Evolutionary conservation across 2,329 filamentous ascomycete genomes (phyloP), one percentile per base, ranked within the genome.

Genomic region (Talaromyces pinophilus): DNA sequence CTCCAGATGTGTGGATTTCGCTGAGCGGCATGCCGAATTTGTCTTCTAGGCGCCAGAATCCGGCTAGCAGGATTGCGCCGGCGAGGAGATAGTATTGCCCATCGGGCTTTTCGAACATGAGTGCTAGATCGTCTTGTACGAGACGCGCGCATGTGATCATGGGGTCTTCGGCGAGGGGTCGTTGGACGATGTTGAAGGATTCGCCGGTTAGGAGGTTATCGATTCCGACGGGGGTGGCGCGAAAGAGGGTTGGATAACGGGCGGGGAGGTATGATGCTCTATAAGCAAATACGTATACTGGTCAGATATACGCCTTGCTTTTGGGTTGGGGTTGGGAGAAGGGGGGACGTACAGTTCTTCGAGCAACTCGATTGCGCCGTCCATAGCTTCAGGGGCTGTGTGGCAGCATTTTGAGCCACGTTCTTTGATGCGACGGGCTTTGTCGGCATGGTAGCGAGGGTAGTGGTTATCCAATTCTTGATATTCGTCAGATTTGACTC

Each of bases 1-100:
- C 83, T 55, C 90, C 92, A 0, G 86, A 88, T 0, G 88, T 92
- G 78, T 96, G 92, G 71, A 96, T 93, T 65, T 93, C 88, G 0
- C 87, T 88, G 6, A 96, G 80, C 1, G 85, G 83, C 91, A 95
- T 93, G 28, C 90, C 90, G 73, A 89, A 87, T 78, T 96, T 96
- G 74, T 96, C 92, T 65, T 87, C 82, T 0, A 96, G 82, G 2
- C 91, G 86, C 92, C 92, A 96, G 82, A 96, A 96, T 0, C 92
- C 92, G 0, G 92, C 85, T 0, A 96, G 83, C 2, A 95, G 82
- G 66, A 95, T 88, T 0, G 89, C 85, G 0, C 91, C 92, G 0
- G 91, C 90, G 1, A 93, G 85, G 0, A 96, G 85, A 75, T 93
- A 92, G 80, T 94, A 94, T 75, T 93, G 87, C 0, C 91, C 91